Evolutionary conservation across 2,329 filamentous ascomycete genomes (phyloP).

Genomic region (Alternaria triticimaculans): DNA sequence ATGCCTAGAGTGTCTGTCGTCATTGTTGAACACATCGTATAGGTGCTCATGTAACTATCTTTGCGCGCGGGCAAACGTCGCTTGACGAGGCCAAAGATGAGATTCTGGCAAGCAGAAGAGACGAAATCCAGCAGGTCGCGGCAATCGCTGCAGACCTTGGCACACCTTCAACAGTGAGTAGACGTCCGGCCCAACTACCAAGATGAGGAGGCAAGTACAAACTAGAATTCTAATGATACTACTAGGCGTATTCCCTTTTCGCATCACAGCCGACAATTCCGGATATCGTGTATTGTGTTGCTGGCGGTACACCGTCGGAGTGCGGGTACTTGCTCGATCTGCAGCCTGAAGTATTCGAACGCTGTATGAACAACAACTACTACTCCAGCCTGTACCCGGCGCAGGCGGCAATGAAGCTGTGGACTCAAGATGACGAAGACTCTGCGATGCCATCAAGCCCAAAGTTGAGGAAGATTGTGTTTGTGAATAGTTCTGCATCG

Average conservation of each 20-base stretch:
- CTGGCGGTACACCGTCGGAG: neutral
- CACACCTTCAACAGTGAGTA: neutral
- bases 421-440: neutral
- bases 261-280: neutral
- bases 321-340: neutral
- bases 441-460: neutral
- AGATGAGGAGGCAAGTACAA: neutral
- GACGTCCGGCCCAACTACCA: neutral
- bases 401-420: neutral
- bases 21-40: neutral
- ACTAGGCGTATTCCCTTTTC: neutral
- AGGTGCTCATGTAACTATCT: neutral
- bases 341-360: neutral
- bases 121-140: neutral
- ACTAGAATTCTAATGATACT: neutral
- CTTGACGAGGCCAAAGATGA: neutral
- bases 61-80: neutral
- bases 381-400: neutral
- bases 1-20: neutral
- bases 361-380: neutral
- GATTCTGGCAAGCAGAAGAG: neutral
- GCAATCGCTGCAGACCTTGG: neutral
- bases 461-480: neutral
- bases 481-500: neutral
- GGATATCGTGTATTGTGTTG: neutral